A percentile compares a stretch with the other conserved stretches of the same genome.
phyloP scores from a whole-genome alignment of 1,284 basidiomycete genomes.

The Ganoderma meredithae region DNA sequence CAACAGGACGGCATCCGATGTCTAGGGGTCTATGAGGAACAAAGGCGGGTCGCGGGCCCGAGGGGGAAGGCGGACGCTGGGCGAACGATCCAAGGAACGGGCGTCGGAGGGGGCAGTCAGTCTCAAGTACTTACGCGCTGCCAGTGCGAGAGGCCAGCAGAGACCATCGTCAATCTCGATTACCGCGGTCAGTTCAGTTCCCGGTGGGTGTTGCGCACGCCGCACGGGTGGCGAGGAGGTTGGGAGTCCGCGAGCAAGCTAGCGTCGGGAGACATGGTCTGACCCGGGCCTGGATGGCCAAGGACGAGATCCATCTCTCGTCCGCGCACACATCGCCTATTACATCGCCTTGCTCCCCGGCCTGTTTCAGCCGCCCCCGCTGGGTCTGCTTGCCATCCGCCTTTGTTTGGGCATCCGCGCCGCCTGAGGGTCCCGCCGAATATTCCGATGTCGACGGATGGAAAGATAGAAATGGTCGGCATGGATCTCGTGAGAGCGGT shows the following conservation, averaged over 20 bases:
- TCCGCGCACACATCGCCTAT: background rate
- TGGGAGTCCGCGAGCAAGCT: slow-evolving; percentile 12
- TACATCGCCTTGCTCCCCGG: background rate
- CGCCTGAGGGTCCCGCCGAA: background rate
- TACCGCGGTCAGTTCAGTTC: slow-evolving; percentile 3
- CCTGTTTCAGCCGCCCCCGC: background rate
- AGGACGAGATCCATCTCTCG: slow-evolving; percentile 7
- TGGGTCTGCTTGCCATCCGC: background rate
- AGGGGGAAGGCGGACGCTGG: background rate
- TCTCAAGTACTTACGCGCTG: background rate
- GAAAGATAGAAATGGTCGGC: background rate
- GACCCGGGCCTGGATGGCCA: slow-evolving; percentile 8
- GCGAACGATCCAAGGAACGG: background rate
- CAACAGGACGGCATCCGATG: slow-evolving; percentile 3
- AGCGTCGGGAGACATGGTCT: slow-evolving; percentile 5
- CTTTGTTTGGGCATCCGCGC: background rate
- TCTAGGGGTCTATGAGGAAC: background rate
- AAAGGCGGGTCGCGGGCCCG: slow-evolving; percentile 7
- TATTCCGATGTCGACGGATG: background rate
- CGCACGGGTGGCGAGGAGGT: slow-evolving; percentile 5
- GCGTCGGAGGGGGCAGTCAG: background rate
- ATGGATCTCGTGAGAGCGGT: background rate
- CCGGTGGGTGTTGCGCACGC: background rate
- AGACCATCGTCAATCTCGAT: slow-evolving; percentile 11
- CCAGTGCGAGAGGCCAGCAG: background rate